Base-by-base conservation (phyloP, 441 rosid species). In the Pelargonium fulgidum region DNA sequence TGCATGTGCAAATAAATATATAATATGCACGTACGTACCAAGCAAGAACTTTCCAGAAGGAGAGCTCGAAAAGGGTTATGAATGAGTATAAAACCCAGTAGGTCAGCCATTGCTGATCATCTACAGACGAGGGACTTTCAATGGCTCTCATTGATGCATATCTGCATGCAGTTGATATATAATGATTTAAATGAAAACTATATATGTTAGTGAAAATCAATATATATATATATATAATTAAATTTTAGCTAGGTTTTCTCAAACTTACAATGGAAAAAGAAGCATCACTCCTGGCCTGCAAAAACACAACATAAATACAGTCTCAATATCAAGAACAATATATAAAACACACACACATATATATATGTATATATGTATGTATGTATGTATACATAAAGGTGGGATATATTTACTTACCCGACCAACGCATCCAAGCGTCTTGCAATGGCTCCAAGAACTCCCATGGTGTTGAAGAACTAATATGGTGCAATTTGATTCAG, bases 231-330 rank as follows among this genome's bases (percentile, higher is more conserved):
- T 10, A 6, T n/a, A 64, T 7, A 29, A 9, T 45, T 10, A 17
- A 20, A 11, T 44, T 7, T 11, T 13, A 12, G 24, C 16, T 3
- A n/a, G 17, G 8, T 8, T 36, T 33, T 11, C 2, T n/a, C 36
- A 44, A 50, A 85, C 97, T 86, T 83, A 91, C 97, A 91, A 48
- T 16, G 97, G 97, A 72, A 85, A 89, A 69, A 91, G 86, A 75
- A 91, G 92, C 97, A 89, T 91, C 63, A 89, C 83, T 66, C 91
- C 96, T 0, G 97, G 96, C 77, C 97, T 91, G 87, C 7, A 50
- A 50, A 2, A 0, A 50, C 58, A 50, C 7, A n/a, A 50, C 50
- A 9, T 8, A 45, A 45, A 9, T 29, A 2, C 29, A 29, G 36
- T 29, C 36, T 29, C 4, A 29, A 29, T 29, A 29, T 1, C 36